Evolutionary conservation across 1,284 basidiomycete species (phyloP).

Genomic region (Ganoderma leucocontextum): DNA sequence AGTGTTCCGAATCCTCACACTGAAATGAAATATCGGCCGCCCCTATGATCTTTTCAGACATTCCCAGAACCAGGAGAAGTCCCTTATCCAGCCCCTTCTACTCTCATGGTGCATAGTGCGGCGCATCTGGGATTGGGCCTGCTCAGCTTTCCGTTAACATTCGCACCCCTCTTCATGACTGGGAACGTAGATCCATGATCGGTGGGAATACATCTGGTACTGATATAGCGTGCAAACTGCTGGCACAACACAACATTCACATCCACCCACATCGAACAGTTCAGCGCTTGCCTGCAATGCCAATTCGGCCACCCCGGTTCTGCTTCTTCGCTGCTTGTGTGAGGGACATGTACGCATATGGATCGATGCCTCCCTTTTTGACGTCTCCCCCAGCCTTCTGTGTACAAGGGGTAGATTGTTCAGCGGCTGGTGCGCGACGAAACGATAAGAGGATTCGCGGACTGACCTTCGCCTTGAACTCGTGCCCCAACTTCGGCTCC

Average conservation of each 20-base stretch:
- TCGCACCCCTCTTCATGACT: constrained; percentile 3
- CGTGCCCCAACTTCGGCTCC: constrained; percentile 76
- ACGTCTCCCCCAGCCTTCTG: constrained; percentile 94
- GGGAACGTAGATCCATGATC: neutral
- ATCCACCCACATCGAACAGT: neutral
- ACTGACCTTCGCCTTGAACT: constrained; percentile 88
- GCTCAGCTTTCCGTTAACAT: neutral
- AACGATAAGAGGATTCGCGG: constrained; percentile 12
- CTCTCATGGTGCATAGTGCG: neutral
- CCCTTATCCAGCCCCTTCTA: neutral
- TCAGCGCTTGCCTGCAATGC: constrained; percentile 46
- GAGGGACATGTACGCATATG: constrained; percentile 91
- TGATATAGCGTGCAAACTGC: constrained; percentile 2
- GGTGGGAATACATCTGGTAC: constrained; percentile 10
- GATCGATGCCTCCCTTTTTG: constrained; percentile 87
- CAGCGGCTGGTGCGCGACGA: neutral
- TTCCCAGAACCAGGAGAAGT: neutral
- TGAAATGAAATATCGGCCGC: neutral
- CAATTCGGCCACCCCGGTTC: constrained; percentile 39
- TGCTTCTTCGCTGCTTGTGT: constrained; percentile 83
- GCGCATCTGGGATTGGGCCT: neutral
- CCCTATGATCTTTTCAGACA: neutral
- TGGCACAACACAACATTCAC: neutral
- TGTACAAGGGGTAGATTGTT: constrained; percentile 5
- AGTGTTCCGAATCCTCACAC: neutral